phyloP scores from a whole-genome alignment of 1,139 yeast species.

The Candida smagusa region DNA sequence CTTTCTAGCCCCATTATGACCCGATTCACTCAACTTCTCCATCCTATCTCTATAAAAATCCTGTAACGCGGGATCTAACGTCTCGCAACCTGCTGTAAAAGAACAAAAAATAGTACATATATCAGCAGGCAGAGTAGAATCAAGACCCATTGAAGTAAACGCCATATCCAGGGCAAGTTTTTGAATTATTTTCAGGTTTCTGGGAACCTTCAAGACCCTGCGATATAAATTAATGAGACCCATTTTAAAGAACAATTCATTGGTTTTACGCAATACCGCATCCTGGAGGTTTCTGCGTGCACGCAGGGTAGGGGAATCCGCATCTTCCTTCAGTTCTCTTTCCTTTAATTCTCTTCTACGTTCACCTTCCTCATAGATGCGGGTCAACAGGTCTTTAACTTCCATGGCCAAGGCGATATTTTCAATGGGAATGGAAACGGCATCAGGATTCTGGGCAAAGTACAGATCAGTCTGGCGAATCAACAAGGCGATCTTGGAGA shows the following conservation, averaged over 20 bases:
- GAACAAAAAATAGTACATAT: constrained; percentile 53
- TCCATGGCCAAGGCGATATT: constrained; percentile 46
- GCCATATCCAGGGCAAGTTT: constrained; percentile 45
- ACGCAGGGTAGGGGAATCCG: constrained; percentile 17
- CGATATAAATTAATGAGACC: constrained; percentile 58
- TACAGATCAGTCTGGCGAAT: constrained; percentile 36
- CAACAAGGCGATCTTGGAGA: constrained; percentile 44
- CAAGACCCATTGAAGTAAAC: constrained; percentile 24
- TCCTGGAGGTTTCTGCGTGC: constrained; percentile 30
- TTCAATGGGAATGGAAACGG: constrained; percentile 25
- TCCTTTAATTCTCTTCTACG: constrained; percentile 31
- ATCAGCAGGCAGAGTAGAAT: constrained; percentile 49
- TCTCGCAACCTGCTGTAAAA: constrained; percentile 62
- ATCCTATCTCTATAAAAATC: constrained; percentile 38
- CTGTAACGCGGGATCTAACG: constrained; percentile 32
- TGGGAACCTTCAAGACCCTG: constrained; percentile 48
- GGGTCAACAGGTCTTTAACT: constrained; percentile 36
- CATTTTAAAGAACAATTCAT: constrained; percentile 51
- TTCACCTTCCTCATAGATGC: constrained; percentile 33
- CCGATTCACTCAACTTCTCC: constrained; percentile 35
- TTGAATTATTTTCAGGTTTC: constrained; percentile 44
- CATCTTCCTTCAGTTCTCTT: constrained; percentile 16
- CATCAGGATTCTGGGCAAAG: constrained; percentile 11
- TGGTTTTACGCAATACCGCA: constrained; percentile 48
- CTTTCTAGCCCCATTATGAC: constrained; percentile 47